Evolutionary conservation across 306 rosid species (phyloP), one percentile per base, ranked within the genome.

Genomic region (Sicyos edulis): DNA sequence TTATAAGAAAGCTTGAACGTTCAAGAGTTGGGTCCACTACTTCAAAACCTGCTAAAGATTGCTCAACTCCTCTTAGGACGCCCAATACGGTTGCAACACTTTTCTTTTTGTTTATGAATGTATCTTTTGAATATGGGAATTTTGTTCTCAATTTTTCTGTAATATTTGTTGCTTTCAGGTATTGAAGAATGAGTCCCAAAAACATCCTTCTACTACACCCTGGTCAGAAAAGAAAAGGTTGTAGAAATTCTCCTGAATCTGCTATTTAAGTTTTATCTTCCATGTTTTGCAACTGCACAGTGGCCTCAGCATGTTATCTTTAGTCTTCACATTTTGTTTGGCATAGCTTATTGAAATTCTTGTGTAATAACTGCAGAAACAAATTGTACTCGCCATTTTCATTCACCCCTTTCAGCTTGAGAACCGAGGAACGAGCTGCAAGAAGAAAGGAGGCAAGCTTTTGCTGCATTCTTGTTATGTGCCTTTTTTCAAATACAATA

Each of bases 371-470:
- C 29, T 82, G 91, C 92, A 93, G 92, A 84, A 87, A 87, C 56
- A 93, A 80, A 85, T n/a, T 77, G 66, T 81, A 79, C 68, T 88
- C 95, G n/a, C 96, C 95, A 11, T 77, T 85, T 70, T 83, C 95
- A 78, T 83, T 91, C 24, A 83, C 92, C 4, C 87, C 99, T 32
- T 88, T 93, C 83, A 78, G 83, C 85, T 82, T 93, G 80, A 86
- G 92, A 80, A 93, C 99, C 16, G 99, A 91, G 68, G 96, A 93
- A 78, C 86, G 99, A 71, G 96, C 97, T 58, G 89, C 87, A 60
- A 87, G 84, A 79, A 88, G 99, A 87, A 87, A 91, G 80, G 87
- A 87, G 97, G 99, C 81, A 88, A 76, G 77, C 13, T 44, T 58
- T 73, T 59, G 68, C 76, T 29, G 68, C 55, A 65, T 62, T 21